Evolutionary conservation across 1,139 yeast species (phyloP), one percentile per base, ranked within the genome.

Genomic region (Scheffersomyces segobiensis): DNA sequence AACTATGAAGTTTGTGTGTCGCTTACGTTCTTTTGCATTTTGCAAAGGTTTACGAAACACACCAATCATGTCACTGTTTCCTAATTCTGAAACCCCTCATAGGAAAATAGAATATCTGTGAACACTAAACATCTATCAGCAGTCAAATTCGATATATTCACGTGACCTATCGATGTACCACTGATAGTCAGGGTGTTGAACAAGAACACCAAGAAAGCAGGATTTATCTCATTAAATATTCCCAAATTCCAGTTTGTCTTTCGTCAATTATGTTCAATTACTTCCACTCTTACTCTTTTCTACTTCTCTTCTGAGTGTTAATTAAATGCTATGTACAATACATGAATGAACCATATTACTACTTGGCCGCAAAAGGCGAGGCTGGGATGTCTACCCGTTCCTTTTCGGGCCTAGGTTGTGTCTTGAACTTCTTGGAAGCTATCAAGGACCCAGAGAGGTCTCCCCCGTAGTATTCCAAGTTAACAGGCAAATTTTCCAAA

Each of bases 351-450:
- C 50, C 21, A 21, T 46, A 42, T 47, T 26, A 19, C 56, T 54
- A 42, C 55, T 62, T 59, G 21, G 63, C 63, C 62, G 74, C 67
- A 58, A 72, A 79, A 52, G 84, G 83, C 39, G 82, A 76, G 61
- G 66, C 65, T 54, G 83, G 83, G 52, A 79, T 52, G 8, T 49
- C 57, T 5, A 53, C 55, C 21, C 7, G 21, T 54, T 64, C 60
- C 50, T 59, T 56, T n/a, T 56, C 58, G 19, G 68, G 64, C 65
- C 84, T 74, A 19, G 78, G 70, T 62, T 68, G 71, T 32, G 79
- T 76, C 14, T 65, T 60, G 62, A 68, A 79, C 66, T 75, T 77
- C 72, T 80, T 80, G 22, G 82, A 76, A 14, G 61, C 68, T 53
- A 69, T 64, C 50, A 75, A 69, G 39, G 71, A 66, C 19, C 72